Evolutionary conservation across 208 protist species (phyloP).

Genomic region (Tritrichomonas foetus): DNA sequence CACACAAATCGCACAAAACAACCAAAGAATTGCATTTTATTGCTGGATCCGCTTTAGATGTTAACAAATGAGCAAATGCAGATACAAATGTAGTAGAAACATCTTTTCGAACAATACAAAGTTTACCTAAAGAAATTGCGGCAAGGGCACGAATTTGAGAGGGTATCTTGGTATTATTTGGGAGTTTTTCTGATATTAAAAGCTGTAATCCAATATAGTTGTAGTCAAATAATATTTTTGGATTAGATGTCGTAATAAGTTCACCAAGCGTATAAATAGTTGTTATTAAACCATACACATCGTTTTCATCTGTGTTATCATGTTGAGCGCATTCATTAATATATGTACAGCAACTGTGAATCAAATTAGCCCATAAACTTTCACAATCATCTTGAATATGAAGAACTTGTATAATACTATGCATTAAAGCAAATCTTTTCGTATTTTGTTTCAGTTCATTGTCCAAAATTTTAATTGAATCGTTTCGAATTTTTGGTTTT

Average conservation of each 20-base stretch:
- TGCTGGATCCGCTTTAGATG: neutral
- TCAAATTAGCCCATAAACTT: neutral
- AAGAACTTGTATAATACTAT: neutral
- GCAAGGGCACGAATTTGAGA: neutral
- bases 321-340: neutral
- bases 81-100: slow-evolving; percentile 7
- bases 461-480: neutral
- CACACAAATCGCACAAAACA: slow-evolving; percentile 22
- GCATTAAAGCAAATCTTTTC: neutral
- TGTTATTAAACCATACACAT: neutral
- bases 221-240: neutral
- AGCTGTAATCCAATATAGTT: neutral
- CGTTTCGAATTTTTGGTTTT: neutral
- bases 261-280: neutral
- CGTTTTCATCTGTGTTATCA: too few species aligned
- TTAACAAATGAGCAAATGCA: neutral
- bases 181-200: neutral
- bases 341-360: neutral
- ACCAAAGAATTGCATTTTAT: neutral
- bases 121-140: neutral
- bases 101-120: neutral
- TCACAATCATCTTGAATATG: neutral
- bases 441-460: neutral
- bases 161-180: neutral
- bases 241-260: neutral